These are phyloP conservation scores for Cryptococcus sp. DNA, from an alignment of 1,284 basidiomycete species.

Conservation along the genomic window DNA sequence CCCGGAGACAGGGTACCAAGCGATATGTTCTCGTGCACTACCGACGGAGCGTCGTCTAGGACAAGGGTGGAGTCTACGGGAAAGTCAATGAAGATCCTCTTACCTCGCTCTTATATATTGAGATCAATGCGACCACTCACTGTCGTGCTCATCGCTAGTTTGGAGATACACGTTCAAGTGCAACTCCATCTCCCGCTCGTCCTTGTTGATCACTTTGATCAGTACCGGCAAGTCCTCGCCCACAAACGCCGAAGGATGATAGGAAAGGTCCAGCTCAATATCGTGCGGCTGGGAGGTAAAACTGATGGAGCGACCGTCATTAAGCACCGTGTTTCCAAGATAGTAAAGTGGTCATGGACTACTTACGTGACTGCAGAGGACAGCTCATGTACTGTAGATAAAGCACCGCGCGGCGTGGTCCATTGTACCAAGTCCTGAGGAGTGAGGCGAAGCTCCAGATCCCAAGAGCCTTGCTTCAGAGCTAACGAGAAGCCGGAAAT, in stretches of 20 bases:
- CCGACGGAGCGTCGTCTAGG: conserved; percentile 7
- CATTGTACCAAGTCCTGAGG: conserved; percentile 24
- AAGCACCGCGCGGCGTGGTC: conserved; percentile 17
- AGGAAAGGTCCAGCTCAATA: conserved; percentile 61
- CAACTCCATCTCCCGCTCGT: conserved; percentile 67
- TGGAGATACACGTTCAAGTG: conserved; percentile 72
- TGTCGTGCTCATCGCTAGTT: conserved; percentile 73
- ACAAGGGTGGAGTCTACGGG: neutral
- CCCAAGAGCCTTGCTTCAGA: conserved; percentile 39
- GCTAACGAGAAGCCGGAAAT: conserved; percentile 29
- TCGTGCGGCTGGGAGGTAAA: conserved; percentile 66
- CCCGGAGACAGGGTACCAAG: conserved; percentile 27
- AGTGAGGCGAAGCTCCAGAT: conserved; percentile 29
- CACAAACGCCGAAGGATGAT: conserved; percentile 69
- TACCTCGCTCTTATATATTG: conserved; percentile 6
- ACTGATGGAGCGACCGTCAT: conserved; percentile 49
- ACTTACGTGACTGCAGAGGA: conserved; percentile 5
- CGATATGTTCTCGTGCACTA: conserved; percentile 28
- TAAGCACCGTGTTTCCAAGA: neutral
- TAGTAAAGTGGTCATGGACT: too few species aligned
- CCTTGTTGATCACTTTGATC: conserved; percentile 67
- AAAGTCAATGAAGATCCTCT: too few species aligned
- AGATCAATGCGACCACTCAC: conserved; percentile 55
- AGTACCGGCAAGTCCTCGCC: conserved; percentile 73
- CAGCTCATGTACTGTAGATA: conserved; percentile 21